A percentile compares a stretch with the other conserved stretches of the same genome.
Evolutionary conservation across 495 filamentous ascomycete genomes (phyloP).

Genomic region (Tuber borchii): DNA sequence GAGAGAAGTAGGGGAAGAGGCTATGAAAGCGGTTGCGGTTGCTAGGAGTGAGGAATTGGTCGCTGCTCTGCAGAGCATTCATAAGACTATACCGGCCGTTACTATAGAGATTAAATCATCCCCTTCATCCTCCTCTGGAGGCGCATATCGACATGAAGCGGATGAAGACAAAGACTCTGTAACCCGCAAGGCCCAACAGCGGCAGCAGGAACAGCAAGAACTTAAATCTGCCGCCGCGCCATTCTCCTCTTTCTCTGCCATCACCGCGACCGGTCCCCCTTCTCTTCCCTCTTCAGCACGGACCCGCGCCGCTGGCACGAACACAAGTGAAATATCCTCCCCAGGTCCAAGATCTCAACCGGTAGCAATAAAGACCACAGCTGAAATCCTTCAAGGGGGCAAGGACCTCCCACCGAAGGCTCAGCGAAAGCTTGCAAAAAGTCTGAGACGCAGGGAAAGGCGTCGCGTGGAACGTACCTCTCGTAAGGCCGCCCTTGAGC

Average conservation of each 20-base stretch:
- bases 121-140: not conserved
- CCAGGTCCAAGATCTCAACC: not conserved
- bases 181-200: constrained; percentile 19
- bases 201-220: not conserved
- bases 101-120: not conserved
- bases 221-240: not conserved
- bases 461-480: not conserved
- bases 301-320: not conserved
- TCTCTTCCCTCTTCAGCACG: not conserved
- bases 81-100: not conserved
- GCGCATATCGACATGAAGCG: constrained; percentile 16
- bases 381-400: not conserved
- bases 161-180: constrained; percentile 27
- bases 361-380: not conserved
- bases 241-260: not conserved
- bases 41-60: constrained; percentile 9
- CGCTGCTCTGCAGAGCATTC: constrained; percentile 5
- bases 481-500: not conserved
- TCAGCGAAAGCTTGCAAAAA: not conserved
- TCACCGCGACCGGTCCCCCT: not conserved
- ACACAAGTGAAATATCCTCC: not conserved
- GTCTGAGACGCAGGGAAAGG: not conserved
- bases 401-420: not conserved
- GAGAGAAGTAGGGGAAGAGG: constrained; percentile 6
- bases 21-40: not conserved